Conservation (phyloP, 2,329 filamentous ascomycete genomes). For the Sporothrix curviconia region DNA sequence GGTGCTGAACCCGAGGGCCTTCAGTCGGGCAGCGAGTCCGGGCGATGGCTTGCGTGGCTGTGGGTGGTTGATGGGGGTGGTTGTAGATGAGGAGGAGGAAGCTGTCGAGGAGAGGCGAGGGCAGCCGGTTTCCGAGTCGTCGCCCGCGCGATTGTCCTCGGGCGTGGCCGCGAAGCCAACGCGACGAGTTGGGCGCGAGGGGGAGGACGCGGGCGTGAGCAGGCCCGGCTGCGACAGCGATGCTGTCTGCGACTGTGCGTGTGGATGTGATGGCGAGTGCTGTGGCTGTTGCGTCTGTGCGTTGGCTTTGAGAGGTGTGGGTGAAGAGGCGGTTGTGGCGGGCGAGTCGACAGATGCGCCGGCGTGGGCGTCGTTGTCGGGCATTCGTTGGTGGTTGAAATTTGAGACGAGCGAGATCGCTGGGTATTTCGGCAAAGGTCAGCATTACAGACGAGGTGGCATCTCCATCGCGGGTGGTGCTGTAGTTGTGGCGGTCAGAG, state of each 20-base stretch:
- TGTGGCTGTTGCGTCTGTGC: conserved; percentile 16
- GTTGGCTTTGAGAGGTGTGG: conserved; percentile 14
- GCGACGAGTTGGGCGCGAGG: conserved; percentile 15
- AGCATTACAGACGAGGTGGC: conserved; percentile 22
- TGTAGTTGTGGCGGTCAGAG: conserved; percentile 11
- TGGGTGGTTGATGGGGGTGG: conserved; percentile 19
- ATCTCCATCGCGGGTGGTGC: conserved; percentile 11
- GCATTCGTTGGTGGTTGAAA: conserved; percentile 14
- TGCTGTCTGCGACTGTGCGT: background rate
- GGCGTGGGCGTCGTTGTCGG: conserved; percentile 14
- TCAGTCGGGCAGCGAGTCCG: conserved; percentile 57
- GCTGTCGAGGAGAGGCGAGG: conserved; percentile 20
- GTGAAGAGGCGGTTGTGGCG: background rate
- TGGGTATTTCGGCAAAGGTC: conserved; percentile 37
- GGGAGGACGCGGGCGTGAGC: conserved; percentile 14
- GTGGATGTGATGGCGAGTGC: background rate
- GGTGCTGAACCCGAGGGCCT: conserved; percentile 55
- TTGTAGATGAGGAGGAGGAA: conserved; percentile 9
- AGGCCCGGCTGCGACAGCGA: background rate
- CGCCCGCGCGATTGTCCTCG: background rate
- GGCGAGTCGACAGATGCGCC: conserved; percentile 7
- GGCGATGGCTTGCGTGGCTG: conserved; percentile 54
- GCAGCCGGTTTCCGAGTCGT: background rate
- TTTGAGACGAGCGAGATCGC: conserved; percentile 35
- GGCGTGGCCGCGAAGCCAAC: conserved; percentile 13